Conservation (phyloP, 345 rosid species). For the Hevea brasiliensis region DNA sequence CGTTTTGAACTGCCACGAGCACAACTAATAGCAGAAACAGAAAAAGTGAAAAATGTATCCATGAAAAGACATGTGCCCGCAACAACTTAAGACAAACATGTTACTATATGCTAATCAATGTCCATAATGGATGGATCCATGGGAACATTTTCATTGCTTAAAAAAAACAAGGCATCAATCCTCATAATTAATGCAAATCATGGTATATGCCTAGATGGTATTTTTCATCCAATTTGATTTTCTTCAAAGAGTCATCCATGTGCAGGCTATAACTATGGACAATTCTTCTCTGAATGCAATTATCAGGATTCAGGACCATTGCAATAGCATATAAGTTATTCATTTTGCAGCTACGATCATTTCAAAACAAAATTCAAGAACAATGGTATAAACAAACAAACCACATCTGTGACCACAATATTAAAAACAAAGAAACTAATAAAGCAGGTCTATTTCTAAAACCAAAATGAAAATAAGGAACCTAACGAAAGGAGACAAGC, state of each 20-base stretch:
- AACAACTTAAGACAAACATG: background rate
- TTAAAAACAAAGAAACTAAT: background rate
- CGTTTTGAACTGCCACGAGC: conserved; percentile 91
- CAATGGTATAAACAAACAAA: background rate
- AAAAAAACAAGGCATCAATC: background rate
- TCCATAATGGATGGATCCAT: too few relatives aligned
- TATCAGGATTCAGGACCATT: background rate
- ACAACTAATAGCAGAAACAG: conserved; percentile 45
- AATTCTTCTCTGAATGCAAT: background rate
- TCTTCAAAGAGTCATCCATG: background rate
- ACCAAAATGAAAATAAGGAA: background rate
- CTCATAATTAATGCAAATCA: background rate
- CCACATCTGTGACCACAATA: background rate
- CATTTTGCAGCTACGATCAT: background rate
- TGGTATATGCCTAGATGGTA: background rate
- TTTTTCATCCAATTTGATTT: background rate
- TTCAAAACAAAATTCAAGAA: background rate
- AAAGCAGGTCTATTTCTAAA: background rate
- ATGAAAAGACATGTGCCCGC: background rate
- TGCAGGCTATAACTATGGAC: background rate
- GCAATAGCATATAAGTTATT: background rate
- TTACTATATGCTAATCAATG: background rate
- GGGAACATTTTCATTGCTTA: background rate
- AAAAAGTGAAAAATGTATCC: background rate
- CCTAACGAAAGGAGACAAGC: background rate